Percentiles rank a stretch among this genome's conserved stretches.
Evolutionary conservation across 441 rosid species (phyloP).

Genomic region (Pelargonium myrrhifolium): DNA sequence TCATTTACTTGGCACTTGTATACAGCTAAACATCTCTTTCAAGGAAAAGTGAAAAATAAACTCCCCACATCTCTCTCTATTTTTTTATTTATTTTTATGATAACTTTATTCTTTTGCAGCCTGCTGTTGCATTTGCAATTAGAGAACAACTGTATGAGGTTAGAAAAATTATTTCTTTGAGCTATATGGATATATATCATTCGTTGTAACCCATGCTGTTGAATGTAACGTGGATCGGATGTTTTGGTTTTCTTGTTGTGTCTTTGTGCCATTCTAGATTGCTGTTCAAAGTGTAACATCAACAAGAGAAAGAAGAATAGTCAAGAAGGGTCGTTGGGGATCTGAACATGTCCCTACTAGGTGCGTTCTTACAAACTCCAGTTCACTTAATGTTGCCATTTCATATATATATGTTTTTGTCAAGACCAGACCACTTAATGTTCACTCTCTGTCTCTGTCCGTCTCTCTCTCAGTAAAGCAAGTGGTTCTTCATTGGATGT

Average conservation of each 20-base stretch:
- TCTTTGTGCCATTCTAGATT: slow-evolving; percentile 39
- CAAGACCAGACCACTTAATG: not conserved
- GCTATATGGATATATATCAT: not conserved
- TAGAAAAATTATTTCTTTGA: not conserved
- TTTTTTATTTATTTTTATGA: too few species aligned
- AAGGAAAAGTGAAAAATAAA: not conserved
- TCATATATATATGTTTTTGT: slow-evolving; percentile 13
- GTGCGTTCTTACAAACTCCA: slow-evolving; percentile 26
- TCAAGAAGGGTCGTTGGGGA: slow-evolving; percentile 78
- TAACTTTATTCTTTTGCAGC: slow-evolving; percentile 35
- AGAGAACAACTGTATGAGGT: slow-evolving; percentile 95
- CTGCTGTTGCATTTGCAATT: slow-evolving; percentile 85
- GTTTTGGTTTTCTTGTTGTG: slow-evolving; percentile 12
- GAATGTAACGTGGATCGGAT: not conserved
- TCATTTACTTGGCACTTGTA: not conserved
- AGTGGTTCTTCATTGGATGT: slow-evolving; percentile 63
- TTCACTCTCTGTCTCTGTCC: not conserved
- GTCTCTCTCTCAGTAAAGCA: slow-evolving; percentile 43
- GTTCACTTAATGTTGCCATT: slow-evolving; percentile 1
- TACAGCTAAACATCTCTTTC: not conserved
- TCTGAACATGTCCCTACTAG: slow-evolving; percentile 53
- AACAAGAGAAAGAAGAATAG: slow-evolving; percentile 72
- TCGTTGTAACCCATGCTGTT: not conserved
- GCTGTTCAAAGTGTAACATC: slow-evolving; percentile 80
- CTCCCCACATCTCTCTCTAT: not conserved